Conservation (phyloP, 164 flowering plant species). For the Echeveria elegans region DNA sequence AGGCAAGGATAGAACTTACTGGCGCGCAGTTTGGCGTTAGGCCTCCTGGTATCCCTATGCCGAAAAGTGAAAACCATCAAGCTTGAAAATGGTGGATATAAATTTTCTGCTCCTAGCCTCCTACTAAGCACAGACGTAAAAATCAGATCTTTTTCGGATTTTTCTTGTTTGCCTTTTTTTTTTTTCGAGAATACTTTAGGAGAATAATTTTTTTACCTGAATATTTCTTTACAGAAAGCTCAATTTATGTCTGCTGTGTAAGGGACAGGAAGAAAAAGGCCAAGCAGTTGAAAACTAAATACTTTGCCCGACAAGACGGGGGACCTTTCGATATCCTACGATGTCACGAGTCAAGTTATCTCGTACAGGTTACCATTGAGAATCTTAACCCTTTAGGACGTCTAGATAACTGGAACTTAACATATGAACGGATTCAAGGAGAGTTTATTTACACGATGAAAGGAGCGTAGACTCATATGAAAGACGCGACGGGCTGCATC, state of each 20-base stretch:
- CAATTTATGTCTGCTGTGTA: slow-evolving; percentile 39
- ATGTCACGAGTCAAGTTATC: slow-evolving; percentile 35
- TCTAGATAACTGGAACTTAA: slow-evolving; percentile 77
- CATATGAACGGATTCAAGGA: slow-evolving; percentile 84
- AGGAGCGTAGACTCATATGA: slow-evolving; percentile 60
- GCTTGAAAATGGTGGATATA: slow-evolving; percentile 57
- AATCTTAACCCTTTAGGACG: slow-evolving; percentile 50
- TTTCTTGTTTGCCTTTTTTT: too few species aligned
- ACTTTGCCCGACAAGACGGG: slow-evolving; percentile 33
- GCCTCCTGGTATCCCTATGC: slow-evolving; percentile 44
- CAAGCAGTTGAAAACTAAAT: slow-evolving; percentile 27
- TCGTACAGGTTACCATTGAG: slow-evolving; percentile 53
- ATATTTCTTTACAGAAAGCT: slow-evolving; percentile 18
- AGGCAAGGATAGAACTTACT: slow-evolving; percentile 22
- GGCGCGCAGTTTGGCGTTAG: slow-evolving; percentile 69
- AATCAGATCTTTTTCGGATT: background rate
- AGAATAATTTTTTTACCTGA: background rate
- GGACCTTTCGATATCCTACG: slow-evolving; percentile 45
- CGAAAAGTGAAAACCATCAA: slow-evolving; percentile 42
- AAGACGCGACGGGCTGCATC: slow-evolving; percentile 43
- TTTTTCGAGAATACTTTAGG: too few species aligned
- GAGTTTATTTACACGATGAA: slow-evolving; percentile 69
- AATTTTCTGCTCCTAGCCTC: slow-evolving; percentile 53
- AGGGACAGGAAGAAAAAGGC: slow-evolving; percentile 38
- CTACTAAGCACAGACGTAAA: slow-evolving; percentile 20